Percentiles rank a stretch among this genome's conserved stretches.
These are phyloP conservation scores for Heterobasidion parviporum DNA, from an alignment of 1,284 basidiomycete species.

Conservation along the genomic window DNA sequence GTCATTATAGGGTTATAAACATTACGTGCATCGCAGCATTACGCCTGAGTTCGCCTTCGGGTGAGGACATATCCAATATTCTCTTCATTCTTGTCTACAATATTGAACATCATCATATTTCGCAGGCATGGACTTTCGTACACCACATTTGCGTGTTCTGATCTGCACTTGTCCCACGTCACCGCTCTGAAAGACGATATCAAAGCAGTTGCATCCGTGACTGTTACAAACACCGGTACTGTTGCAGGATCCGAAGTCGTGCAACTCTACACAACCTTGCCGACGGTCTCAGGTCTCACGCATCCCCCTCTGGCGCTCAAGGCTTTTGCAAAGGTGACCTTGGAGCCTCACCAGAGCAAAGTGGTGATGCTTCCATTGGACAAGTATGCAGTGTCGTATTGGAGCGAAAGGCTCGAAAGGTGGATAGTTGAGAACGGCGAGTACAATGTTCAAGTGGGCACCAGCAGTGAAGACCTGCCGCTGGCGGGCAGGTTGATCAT, in stretches of 20 bases:
- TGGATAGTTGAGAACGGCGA: slow-evolving; percentile 38
- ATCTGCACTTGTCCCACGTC: slow-evolving; percentile 28
- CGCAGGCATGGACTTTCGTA: slow-evolving; percentile 63
- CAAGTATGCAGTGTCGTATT: slow-evolving; percentile 53
- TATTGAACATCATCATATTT: slow-evolving; percentile 5
- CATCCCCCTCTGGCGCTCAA: slow-evolving; percentile 52
- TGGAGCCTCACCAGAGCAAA: slow-evolving; percentile 34
- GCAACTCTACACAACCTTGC: slow-evolving; percentile 63
- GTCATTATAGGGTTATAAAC: slow-evolving; percentile 49
- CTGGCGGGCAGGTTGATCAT: slow-evolving; percentile 30
- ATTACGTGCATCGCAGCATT: slow-evolving; percentile 51
- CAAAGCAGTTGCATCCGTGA: slow-evolving; percentile 28
- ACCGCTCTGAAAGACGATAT: slow-evolving; percentile 24
- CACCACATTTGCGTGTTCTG: slow-evolving; percentile 53
- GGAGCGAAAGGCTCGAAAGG: slow-evolving; percentile 33
- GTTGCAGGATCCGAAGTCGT: slow-evolving; percentile 55
- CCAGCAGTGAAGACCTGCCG: slow-evolving; percentile 36
- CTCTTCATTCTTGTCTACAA: not conserved
- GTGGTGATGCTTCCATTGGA: slow-evolving; percentile 40
- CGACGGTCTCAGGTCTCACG: slow-evolving; percentile 33
- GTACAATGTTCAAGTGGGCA: slow-evolving; percentile 40
- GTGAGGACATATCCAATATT: slow-evolving; percentile 19
- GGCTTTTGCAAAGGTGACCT: slow-evolving; percentile 49
- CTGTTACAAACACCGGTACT: slow-evolving; percentile 49
- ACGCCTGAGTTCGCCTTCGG: slow-evolving; percentile 65